phyloP scores from a whole-genome alignment of 1,284 basidiomycete genomes.

The Cerrena zonata region DNA sequence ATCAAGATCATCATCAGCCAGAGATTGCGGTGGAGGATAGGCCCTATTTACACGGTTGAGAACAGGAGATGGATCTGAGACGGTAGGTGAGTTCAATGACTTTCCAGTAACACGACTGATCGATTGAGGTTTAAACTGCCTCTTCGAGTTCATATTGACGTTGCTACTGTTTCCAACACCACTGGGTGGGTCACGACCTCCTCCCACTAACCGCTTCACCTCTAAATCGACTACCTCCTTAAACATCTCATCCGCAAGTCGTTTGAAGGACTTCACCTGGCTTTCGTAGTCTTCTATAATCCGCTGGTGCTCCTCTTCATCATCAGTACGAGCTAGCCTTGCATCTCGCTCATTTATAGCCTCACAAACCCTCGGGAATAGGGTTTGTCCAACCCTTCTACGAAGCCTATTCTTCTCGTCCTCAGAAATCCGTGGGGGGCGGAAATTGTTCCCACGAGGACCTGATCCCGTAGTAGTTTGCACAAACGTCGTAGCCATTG shows the following conservation, averaged over 20 bases:
- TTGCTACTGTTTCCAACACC: too few relatives aligned
- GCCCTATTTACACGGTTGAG: too few relatives aligned
- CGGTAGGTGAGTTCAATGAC: too few relatives aligned
- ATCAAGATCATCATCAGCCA: neutral
- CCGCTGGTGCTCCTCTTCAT: conserved; percentile 24
- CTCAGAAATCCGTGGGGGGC: too few relatives aligned
- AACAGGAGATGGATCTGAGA: too few relatives aligned
- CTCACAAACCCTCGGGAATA: conserved; percentile 42
- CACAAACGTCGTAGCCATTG: conserved; percentile 1
- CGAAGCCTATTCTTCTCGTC: too few relatives aligned
- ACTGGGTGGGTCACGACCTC: conserved; percentile 18
- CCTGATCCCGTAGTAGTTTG: too few relatives aligned
- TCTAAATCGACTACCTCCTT: conserved; percentile 21
- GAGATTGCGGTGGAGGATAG: neutral
- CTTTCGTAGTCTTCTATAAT: conserved; percentile 34
- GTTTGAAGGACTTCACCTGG: conserved; percentile 31
- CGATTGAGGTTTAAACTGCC: neutral
- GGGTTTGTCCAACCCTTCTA: conserved; percentile 37
- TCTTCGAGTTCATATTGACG: too few relatives aligned
- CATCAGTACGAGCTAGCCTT: conserved; percentile 30
- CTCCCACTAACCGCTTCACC: conserved; percentile 25
- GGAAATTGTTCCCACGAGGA: neutral
- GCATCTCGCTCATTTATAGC: conserved; percentile 39
- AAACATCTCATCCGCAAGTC: conserved; percentile 27
- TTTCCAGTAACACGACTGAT: neutral